Conservation (phyloP, 495 filamentous ascomycete genomes). For the Penicillium odoratum region DNA sequence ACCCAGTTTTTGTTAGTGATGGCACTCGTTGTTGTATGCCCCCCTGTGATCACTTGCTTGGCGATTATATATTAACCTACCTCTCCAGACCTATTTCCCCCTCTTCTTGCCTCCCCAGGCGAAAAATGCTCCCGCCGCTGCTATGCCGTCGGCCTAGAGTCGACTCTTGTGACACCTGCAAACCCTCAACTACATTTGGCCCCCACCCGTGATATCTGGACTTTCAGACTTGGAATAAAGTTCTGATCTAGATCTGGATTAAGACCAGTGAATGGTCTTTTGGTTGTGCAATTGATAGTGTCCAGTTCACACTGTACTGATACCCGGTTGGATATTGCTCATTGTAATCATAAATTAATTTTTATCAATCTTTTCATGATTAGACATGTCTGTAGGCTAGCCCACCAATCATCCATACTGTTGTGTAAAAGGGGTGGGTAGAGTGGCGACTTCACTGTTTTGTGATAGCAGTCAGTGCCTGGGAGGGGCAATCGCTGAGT, state of each 20-base stretch:
- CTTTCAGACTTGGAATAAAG: not conserved
- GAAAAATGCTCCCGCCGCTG: slow-evolving; percentile 37
- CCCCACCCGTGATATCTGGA: not conserved
- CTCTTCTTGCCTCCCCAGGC: slow-evolving; percentile 71
- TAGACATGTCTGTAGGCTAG: not conserved
- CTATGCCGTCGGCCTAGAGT: slow-evolving; percentile 43
- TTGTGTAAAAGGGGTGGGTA: not conserved
- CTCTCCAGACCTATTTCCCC: slow-evolving; percentile 70
- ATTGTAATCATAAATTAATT: slow-evolving; percentile 11
- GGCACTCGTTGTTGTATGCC: slow-evolving; percentile 68
- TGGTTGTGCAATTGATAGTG: not conserved
- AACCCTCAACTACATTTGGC: slow-evolving; percentile 7
- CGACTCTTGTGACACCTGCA: slow-evolving; percentile 12
- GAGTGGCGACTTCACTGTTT: not conserved
- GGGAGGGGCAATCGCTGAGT: slow-evolving; percentile 23
- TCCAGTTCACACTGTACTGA: slow-evolving; percentile 18
- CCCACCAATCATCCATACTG: not conserved
- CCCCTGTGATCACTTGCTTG: not conserved
- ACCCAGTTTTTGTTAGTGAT: slow-evolving; percentile 55
- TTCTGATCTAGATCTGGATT: not conserved
- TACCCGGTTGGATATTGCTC: slow-evolving; percentile 11
- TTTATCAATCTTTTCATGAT: not conserved
- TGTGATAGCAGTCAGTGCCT: not conserved
- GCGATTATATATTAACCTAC: not conserved
- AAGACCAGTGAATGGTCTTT: not conserved